Base-by-base conservation (phyloP, 2,329 filamentous ascomycete genomes). In the Penicillium hordei region DNA sequence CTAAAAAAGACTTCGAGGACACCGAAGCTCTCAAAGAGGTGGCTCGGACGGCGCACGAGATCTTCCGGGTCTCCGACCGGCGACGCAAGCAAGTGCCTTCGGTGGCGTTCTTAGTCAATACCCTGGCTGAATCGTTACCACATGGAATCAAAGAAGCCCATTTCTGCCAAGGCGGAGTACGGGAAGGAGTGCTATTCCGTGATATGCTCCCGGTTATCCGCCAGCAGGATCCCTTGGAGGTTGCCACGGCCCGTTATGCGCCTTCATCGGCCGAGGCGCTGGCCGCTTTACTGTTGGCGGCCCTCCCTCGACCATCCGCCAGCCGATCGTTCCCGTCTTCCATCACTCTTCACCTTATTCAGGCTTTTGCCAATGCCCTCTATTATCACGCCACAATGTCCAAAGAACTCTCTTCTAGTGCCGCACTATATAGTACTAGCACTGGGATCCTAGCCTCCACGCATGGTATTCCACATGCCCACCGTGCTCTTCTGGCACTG, bases 101-200 rank as follows among this genome's bases (percentile, higher is more conserved):
- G 45, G 91, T 96, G 34, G 85, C 86, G 0, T 86, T 90, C 27
- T 85, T 96, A 4, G 84, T 96, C 17, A 85, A 88, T 23, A 87
- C 89, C 8, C 82, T 96, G 19, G 80, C 88, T 17, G 77, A 83
- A 40, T 84, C 86, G 0, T 80, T 95, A 1, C 89, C 89, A 2
- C 45, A 69, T 45, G 82, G 82, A 40, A 87, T 95, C 64, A 84
- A 85, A 43, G 82, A 83, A 19, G 90, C 91, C 1, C 88, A 88
- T 1, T 96, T 96, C 73, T 94, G 91, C 70, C 88, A 90, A 65
- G 90, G 92, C 9, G 92, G 91, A 12, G 93, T 96, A 60, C 82
- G 91, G 43, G 91, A 96, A 74, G 92, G 92, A 1, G 86, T 86
- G n/a, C 77, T 95, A 42, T 90, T 90, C 76, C 64, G 65, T 3